Evolutionary conservation across 2,329 filamentous ascomycete genomes (phyloP).

Genomic region (Diplodia corticola): DNA sequence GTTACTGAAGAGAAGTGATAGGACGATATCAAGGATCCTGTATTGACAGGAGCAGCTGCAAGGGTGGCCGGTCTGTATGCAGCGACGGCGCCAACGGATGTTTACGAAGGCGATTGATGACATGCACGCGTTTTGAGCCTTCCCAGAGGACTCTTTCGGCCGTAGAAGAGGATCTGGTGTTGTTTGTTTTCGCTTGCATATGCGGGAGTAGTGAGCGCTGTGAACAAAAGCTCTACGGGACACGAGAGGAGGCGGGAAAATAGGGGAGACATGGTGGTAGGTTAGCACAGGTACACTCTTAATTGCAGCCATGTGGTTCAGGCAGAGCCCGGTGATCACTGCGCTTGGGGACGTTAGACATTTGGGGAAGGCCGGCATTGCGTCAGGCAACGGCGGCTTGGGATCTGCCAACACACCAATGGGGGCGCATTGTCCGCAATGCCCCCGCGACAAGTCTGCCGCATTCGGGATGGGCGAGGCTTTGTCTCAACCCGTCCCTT

Average conservation of each 20-base stretch:
- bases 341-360: not conserved
- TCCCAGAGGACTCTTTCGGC: constrained; percentile 2
- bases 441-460: constrained; percentile 3
- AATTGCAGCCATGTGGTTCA: constrained; percentile 16
- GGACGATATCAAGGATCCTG: not conserved
- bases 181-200: constrained; percentile 16
- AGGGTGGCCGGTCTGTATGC: not conserved
- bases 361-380: not conserved
- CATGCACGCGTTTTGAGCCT: constrained; percentile 17
- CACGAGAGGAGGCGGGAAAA: not conserved
- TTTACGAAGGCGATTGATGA: constrained; percentile 20
- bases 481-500: constrained; percentile 10
- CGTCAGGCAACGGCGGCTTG: not conserved
- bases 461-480: not conserved
- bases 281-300: constrained; percentile 17
- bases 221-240: constrained; percentile 13
- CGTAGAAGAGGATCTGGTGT: constrained; percentile 20
- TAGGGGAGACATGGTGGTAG: not conserved
- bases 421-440: not conserved
- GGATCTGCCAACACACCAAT: constrained; percentile 1
- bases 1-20: not conserved
- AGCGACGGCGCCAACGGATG: constrained; percentile 5
- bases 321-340: not conserved
- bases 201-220: constrained; percentile 1
- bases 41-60: constrained; percentile 24